Conservation (phyloP, 371 early-diverging fungal species). For the Synchytrium microbalum region DNA sequence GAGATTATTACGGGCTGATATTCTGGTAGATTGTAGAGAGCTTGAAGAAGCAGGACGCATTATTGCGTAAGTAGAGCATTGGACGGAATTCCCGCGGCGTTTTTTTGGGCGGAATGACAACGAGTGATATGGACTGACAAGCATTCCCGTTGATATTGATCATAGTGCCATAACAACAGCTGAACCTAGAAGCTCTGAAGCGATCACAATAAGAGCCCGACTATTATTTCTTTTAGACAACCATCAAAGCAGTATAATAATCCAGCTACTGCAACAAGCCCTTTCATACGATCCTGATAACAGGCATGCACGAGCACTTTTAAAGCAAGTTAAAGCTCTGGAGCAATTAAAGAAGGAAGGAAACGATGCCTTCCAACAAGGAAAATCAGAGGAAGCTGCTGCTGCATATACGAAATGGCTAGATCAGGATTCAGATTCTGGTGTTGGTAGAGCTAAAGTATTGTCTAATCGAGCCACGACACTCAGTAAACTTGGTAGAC, state of each 20-base stretch:
- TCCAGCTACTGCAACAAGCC: conserved; percentile 58
- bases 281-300: conserved; percentile 76
- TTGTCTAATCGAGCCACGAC: conserved; percentile 75
- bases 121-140: too few relatives aligned
- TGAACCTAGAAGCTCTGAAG: conserved; percentile 68
- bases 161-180: conserved; percentile 45
- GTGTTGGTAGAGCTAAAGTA: conserved; percentile 58
- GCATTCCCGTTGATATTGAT: too few relatives aligned
- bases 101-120: too few relatives aligned
- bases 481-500: conserved; percentile 24
- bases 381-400: conserved; percentile 54
- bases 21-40: conserved; percentile 58
- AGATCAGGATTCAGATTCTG: conserved; percentile 60
- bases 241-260: conserved; percentile 47
- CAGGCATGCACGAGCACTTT: conserved; percentile 52
- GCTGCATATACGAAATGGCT: conserved; percentile 64
- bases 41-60: conserved; percentile 60
- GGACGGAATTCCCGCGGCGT: not conserved
- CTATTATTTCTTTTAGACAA: conserved; percentile 43
- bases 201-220: conserved; percentile 60
- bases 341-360: conserved; percentile 64
- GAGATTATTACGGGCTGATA: conserved; percentile 63
- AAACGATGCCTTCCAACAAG: conserved; percentile 64
- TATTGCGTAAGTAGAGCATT: conserved; percentile 27
- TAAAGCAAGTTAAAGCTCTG: conserved; percentile 52